These are phyloP conservation scores for Artemisia tridentata DNA, from an alignment of 129 eudicot species.

Conservation along the genomic window DNA sequence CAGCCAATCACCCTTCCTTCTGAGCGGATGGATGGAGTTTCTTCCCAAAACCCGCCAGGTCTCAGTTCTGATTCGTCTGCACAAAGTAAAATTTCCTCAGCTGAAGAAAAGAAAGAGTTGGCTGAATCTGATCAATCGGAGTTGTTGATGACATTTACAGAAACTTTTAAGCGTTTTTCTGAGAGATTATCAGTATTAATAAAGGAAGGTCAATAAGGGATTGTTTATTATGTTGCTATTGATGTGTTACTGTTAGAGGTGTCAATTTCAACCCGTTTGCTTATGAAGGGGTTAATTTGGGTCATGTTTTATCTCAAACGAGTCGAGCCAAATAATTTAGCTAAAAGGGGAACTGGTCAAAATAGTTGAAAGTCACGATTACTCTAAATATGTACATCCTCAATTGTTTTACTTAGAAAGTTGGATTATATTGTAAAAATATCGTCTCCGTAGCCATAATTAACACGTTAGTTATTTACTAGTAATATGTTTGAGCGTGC, in stretches of 20 bases:
- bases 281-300: no score
- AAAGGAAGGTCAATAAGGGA: conserved; percentile 44
- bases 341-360: conserved; percentile 3
- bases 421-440: not conserved
- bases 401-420: not conserved
- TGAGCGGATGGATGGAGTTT: conserved; percentile 23
- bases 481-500: no score
- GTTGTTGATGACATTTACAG: conserved; percentile 43
- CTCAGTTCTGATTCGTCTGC: conserved; percentile 26
- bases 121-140: conserved; percentile 45
- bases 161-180: conserved; percentile 47
- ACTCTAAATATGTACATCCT: not conserved
- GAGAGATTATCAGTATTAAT: conserved; percentile 46
- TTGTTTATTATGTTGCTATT: conserved; percentile 13
- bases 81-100: conserved; percentile 25
- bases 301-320: no score
- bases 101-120: conserved; percentile 35
- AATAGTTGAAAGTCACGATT: not conserved
- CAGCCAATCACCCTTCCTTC: conserved; percentile 36
- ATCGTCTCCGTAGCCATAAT: not conserved
- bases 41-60: conserved; percentile 18
- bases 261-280: not conserved
- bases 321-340: not conserved
- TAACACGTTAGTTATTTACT: no score
- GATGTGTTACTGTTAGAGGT: not conserved